phyloP scores from a whole-genome alignment of 1,284 basidiomycete genomes.

The Cryptococcus hybrid region DNA sequence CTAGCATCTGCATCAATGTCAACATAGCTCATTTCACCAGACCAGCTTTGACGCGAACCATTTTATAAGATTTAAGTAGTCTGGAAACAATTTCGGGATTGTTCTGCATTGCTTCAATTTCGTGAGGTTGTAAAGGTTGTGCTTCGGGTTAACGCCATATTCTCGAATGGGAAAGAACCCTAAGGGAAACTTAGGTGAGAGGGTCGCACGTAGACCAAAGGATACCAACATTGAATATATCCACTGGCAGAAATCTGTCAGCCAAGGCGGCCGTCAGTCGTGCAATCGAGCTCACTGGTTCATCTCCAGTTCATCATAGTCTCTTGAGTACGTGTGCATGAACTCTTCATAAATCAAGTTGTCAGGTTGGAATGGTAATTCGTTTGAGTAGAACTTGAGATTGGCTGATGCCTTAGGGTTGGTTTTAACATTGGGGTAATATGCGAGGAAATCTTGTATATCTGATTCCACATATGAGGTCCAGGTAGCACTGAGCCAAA shows the following conservation, averaged over 20 bases:
- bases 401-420: constrained; percentile 55
- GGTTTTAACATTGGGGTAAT: constrained; percentile 57
- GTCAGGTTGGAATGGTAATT: constrained; percentile 61
- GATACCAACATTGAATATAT: constrained; percentile 31
- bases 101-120: constrained; percentile 61
- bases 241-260: constrained; percentile 12
- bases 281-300: constrained; percentile 54
- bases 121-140: constrained; percentile 64
- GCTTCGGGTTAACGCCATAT: constrained; percentile 61
- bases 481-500: background rate
- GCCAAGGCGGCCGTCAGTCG: background rate
- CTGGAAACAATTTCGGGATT: constrained; percentile 57
- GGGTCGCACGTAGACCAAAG: too few relatives aligned
- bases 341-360: constrained; percentile 62
- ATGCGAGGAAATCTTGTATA: constrained; percentile 56
- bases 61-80: constrained; percentile 60
- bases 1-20: constrained; percentile 23
- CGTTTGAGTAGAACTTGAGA: constrained; percentile 64
- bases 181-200: background rate
- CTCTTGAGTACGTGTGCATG: constrained; percentile 59
- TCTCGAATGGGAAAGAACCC: constrained; percentile 38
- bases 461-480: constrained; percentile 13
- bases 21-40: background rate
- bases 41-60: constrained; percentile 13
- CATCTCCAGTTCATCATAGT: constrained; percentile 63